phyloP scores from a whole-genome alignment of 306 rosid genomes.

The cucumber (Cucumis sativus) region DNA sequence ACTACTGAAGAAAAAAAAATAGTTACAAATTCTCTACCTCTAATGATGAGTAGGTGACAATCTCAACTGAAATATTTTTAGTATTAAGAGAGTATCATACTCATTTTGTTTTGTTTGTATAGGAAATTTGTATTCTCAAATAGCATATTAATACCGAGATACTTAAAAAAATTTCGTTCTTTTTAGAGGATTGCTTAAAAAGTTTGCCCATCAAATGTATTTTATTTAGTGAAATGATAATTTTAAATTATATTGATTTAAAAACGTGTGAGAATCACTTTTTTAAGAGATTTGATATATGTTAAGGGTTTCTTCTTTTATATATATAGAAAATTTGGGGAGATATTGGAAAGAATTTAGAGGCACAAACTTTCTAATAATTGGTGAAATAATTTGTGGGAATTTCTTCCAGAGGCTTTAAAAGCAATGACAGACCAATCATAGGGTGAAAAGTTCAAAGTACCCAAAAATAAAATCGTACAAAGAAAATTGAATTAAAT shows the following conservation, averaged over 20 bases:
- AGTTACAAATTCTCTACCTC: neutral
- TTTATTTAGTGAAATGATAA: too few species aligned
- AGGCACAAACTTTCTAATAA: neutral
- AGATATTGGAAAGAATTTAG: neutral
- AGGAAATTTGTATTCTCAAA: too few species aligned
- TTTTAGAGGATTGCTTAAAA: too few species aligned
- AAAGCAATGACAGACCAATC: conserved; percentile 1
- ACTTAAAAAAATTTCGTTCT: neutral
- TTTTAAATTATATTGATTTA: too few species aligned
- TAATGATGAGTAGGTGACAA: neutral
- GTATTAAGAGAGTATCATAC: too few species aligned
- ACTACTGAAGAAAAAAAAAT: neutral
- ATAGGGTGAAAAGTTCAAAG: conserved; percentile 5
- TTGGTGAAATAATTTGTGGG: neutral
- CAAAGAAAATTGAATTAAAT: neutral
- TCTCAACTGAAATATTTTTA: too few species aligned
- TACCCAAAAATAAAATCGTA: neutral
- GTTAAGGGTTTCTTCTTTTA: too few species aligned
- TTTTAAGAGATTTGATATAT: too few species aligned
- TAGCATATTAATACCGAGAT: too few species aligned
- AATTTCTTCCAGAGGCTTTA: neutral
- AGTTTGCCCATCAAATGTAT: too few species aligned
- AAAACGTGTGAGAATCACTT: too few species aligned
- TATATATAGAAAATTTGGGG: neutral
- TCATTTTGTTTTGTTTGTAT: too few species aligned